These are phyloP conservation scores for Chrysoporthe deuterocubensis DNA, from an alignment of 2,329 filamentous ascomycete species.

Conservation along the genomic window DNA sequence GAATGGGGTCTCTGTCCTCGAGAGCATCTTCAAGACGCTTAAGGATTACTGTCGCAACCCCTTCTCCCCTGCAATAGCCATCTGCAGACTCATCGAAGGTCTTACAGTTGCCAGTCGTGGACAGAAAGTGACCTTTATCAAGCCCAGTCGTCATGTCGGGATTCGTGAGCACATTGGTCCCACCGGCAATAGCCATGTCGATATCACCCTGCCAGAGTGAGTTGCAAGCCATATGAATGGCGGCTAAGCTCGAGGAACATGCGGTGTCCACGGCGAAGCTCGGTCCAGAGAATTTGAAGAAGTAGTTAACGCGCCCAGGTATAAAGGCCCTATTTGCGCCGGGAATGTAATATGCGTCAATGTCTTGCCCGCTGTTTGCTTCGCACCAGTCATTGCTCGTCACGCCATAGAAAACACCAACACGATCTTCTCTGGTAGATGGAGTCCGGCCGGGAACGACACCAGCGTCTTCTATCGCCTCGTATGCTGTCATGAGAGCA, in stretches of 20 bases:
- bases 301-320: slow-evolving; percentile 53
- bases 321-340: slow-evolving; percentile 55
- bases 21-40: slow-evolving; percentile 16
- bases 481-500: slow-evolving; percentile 75
- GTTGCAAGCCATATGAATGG: slow-evolving; percentile 50
- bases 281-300: slow-evolving; percentile 46
- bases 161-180: slow-evolving; percentile 66
- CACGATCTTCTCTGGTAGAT: slow-evolving; percentile 38
- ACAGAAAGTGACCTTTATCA: slow-evolving; percentile 66
- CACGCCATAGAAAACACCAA: slow-evolving; percentile 68
- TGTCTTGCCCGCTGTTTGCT: slow-evolving; percentile 71
- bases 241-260: slow-evolving; percentile 44
- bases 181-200: slow-evolving; percentile 67
- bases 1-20: slow-evolving; percentile 5
- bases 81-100: slow-evolving; percentile 49
- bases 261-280: slow-evolving; percentile 46
- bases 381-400: slow-evolving; percentile 81
- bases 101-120: slow-evolving; percentile 49
- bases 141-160: slow-evolving; percentile 67
- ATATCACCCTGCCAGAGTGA: slow-evolving; percentile 65
- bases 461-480: slow-evolving; percentile 78
- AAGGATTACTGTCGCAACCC: background rate
- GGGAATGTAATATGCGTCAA: slow-evolving; percentile 60
- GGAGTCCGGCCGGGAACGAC: slow-evolving; percentile 57
- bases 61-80: slow-evolving; percentile 45